Conservation (phyloP, 2,329 filamentous ascomycete species). For the Gliomastix tumulicola region DNA sequence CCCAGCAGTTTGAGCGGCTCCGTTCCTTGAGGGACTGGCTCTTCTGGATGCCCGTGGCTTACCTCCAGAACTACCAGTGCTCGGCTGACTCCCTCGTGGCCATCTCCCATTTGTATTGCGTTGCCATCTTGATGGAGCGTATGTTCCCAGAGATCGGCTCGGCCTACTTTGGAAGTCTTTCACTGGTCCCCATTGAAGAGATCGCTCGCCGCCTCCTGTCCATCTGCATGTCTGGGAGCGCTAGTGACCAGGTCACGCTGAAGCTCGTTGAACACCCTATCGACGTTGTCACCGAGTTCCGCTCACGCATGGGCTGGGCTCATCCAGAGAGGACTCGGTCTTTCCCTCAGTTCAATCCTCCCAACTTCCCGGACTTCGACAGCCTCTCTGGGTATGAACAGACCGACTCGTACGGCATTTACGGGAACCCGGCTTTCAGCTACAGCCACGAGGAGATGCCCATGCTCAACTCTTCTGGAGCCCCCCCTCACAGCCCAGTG, state of each 20-base stretch:
- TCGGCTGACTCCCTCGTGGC: slow-evolving; percentile 75
- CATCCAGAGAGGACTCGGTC: slow-evolving; percentile 52
- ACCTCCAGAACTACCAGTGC: slow-evolving; percentile 68
- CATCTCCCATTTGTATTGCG: slow-evolving; percentile 86
- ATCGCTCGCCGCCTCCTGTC: slow-evolving; percentile 71
- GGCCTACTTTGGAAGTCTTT: slow-evolving; percentile 77
- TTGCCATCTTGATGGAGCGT: slow-evolving; percentile 80
- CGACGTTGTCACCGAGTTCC: slow-evolving; percentile 62
- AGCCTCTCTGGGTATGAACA: slow-evolving; percentile 20
- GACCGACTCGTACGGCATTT: slow-evolving; percentile 40
- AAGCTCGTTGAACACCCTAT: slow-evolving; percentile 67
- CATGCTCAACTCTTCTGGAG: slow-evolving; percentile 41
- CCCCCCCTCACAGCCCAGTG: slow-evolving; percentile 37
- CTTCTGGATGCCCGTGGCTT: slow-evolving; percentile 87
- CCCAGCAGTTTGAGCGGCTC: slow-evolving; percentile 84
- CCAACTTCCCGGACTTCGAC: slow-evolving; percentile 44
- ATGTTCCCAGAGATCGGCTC: slow-evolving; percentile 88
- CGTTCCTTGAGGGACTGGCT: slow-evolving; percentile 87
- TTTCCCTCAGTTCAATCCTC: slow-evolving; percentile 53
- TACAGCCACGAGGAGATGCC: slow-evolving; percentile 59
- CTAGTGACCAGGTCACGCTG: slow-evolving; percentile 51
- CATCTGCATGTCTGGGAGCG: slow-evolving; percentile 53
- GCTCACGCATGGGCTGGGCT: slow-evolving; percentile 60
- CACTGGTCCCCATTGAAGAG: slow-evolving; percentile 75
- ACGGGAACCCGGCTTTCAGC: slow-evolving; percentile 52